phyloP scores from a whole-genome alignment of 2,329 filamentous ascomycete species.

The Plectosphaerella plurivora region DNA sequence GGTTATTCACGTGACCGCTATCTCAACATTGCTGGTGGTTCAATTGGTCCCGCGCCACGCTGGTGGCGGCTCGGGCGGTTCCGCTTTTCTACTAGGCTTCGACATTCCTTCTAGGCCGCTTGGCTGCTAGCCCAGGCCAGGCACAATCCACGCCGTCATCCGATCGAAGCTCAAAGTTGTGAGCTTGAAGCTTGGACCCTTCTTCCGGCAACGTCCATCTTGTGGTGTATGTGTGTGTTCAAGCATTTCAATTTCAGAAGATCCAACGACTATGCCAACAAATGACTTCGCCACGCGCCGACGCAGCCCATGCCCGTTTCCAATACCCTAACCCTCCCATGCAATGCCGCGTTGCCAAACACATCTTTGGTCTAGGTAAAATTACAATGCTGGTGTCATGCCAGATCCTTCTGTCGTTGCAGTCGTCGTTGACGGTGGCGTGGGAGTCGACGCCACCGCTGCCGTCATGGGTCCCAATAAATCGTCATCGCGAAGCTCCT shows the following conservation, averaged over 20 bases:
- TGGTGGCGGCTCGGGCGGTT: no score
- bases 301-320: background rate
- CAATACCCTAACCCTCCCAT: background rate
- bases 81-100: no score
- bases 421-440: constrained; percentile 5
- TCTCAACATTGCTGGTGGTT: background rate
- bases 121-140: no score
- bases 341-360: constrained; percentile 4
- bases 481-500: constrained; percentile 7
- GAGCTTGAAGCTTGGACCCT: no score
- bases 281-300: background rate
- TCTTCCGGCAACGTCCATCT: no score
- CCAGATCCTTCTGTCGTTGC: background rate
- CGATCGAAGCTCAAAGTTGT: no score
- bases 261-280: background rate
- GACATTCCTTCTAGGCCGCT: no score
- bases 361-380: constrained; percentile 1
- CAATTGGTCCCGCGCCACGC: no score
- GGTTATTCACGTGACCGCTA: background rate
- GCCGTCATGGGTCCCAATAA: background rate
- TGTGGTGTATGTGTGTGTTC: background rate
- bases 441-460: background rate
- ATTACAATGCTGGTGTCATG: constrained; percentile 2
- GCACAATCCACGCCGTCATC: no score
- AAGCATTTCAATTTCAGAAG: background rate